Evolutionary conservation across 2,329 filamentous ascomycete species (phyloP).

Genomic region (Metarhizium humberi): DNA sequence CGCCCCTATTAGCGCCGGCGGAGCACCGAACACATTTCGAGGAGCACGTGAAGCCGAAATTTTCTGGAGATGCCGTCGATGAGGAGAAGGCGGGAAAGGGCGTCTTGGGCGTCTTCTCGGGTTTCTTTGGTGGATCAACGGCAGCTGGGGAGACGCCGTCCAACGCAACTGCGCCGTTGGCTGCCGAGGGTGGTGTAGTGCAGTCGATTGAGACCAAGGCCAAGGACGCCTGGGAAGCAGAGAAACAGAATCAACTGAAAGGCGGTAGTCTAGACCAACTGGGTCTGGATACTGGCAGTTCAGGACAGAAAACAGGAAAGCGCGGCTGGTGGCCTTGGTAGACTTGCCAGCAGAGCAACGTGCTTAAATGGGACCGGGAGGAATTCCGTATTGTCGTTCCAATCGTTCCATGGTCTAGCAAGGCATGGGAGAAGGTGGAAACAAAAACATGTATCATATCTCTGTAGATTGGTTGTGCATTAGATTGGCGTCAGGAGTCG

Average conservation of each 20-base stretch:
- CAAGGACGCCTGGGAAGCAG: slow-evolving; percentile 35
- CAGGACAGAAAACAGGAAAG: slow-evolving; percentile 23
- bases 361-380: background rate
- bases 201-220: slow-evolving; percentile 27
- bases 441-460: slow-evolving; percentile 28
- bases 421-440: slow-evolving; percentile 5
- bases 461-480: slow-evolving; percentile 35
- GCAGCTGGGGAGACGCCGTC: slow-evolving; percentile 3
- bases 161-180: slow-evolving; percentile 12
- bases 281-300: slow-evolving; percentile 26
- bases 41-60: slow-evolving; percentile 23
- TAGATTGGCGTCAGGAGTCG: slow-evolving; percentile 31
- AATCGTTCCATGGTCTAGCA: slow-evolving; percentile 3
- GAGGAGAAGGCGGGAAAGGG: slow-evolving; percentile 23
- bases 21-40: slow-evolving; percentile 26
- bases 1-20: slow-evolving; percentile 40
- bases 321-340: slow-evolving; percentile 40
- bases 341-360: slow-evolving; percentile 8
- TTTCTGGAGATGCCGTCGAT: slow-evolving; percentile 14
- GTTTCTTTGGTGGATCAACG: slow-evolving; percentile 16
- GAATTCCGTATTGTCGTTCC: background rate
- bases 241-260: slow-evolving; percentile 39
- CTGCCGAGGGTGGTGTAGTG: slow-evolving; percentile 9
- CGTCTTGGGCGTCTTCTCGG: slow-evolving; percentile 23
- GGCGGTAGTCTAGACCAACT: slow-evolving; percentile 43